Base-by-base conservation (phyloP, 768 basidiomycete genomes). In the Rubroboletus satanas region DNA sequence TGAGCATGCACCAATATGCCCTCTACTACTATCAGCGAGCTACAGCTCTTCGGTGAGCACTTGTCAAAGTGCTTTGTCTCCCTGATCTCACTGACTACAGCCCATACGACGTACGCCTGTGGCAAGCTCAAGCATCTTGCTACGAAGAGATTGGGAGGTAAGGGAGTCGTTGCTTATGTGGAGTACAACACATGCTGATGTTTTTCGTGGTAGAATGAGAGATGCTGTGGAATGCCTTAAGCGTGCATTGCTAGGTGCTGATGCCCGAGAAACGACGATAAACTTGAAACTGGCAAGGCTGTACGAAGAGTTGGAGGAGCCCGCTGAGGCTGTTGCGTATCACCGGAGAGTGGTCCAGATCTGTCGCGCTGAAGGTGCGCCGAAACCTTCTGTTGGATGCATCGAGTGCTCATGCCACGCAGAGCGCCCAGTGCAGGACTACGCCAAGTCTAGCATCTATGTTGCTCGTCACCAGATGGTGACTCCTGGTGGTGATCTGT, bases 1-100 rank as follows among this genome's bases (percentile, higher is more conserved):
- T 98, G 50, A 94, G 89, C 66, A 98, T 98, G 95, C 93, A 93
- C 58, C 87, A 92, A 66, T 98, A 98, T 74, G 89, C 96, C 6
- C 76, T 98, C 29, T 85, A 96, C 71, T 99, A 98, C 72, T 98
- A 95, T 68, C 95, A 98, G 66, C 85, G 92, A 64, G 95, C 97
- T 4, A 95, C 94, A 28, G 90, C 95, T 18, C 76, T 98, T 51
- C 79, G 93, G 93, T 93, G 62, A 53, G 72, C 52, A 37, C 28
- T 31, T 52, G 44, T 45, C 49, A 35, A 36, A 12, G 18, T 21
- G 5, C 35, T 35, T 53, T 41, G 35, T n/a, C 28, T 56, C 11
- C 15, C 28, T 39, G 28, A 42, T 45, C 45, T 58, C 45, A 52
- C 42, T 18, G 41, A 53, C 10, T 29, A 1, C 55, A 96, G 94